These are phyloP conservation scores for Dillenia suffruticosa DNA, from an alignment of 164 flowering plant species.

Conservation along the genomic window DNA sequence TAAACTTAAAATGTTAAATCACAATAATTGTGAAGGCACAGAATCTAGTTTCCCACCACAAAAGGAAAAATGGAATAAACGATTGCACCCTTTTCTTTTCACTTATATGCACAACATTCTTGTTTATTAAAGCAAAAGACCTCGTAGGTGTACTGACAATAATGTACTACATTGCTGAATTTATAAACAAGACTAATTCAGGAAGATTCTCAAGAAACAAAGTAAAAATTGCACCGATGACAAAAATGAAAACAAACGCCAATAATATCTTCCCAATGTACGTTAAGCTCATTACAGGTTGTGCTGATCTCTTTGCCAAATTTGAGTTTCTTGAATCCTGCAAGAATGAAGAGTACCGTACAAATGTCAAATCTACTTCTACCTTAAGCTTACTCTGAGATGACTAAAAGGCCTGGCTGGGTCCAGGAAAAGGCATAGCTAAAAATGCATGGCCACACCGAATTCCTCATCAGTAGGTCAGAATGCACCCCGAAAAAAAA, in stretches of 20 bases:
- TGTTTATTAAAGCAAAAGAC: neutral
- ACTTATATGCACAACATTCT: neutral
- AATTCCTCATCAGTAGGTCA: too few relatives aligned
- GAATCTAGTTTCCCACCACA: too few relatives aligned
- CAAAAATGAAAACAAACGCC: conserved; percentile 48
- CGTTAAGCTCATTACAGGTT: conserved; percentile 15
- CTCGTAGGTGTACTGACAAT: neutral
- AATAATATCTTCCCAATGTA: conserved; percentile 64
- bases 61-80: neutral
- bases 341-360: conserved; percentile 7
- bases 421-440: neutral
- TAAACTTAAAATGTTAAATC: too few relatives aligned
- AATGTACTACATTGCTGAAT: conserved; percentile 23
- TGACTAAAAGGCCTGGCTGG: too few relatives aligned
- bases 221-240: conserved; percentile 54
- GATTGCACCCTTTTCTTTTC: neutral
- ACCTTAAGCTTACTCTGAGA: too few relatives aligned
- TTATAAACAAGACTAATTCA: conserved; percentile 29
- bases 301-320: conserved; percentile 8
- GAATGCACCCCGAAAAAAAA: too few relatives aligned
- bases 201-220: conserved; percentile 71
- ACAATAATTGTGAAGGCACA: too few relatives aligned
- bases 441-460: neutral
- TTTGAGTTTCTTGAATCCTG: conserved; percentile 26
- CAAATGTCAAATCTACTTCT: too few relatives aligned